These are phyloP conservation scores for Umbellularia californica DNA, from an alignment of 164 flowering plant genomes.

Conservation along the genomic window DNA sequence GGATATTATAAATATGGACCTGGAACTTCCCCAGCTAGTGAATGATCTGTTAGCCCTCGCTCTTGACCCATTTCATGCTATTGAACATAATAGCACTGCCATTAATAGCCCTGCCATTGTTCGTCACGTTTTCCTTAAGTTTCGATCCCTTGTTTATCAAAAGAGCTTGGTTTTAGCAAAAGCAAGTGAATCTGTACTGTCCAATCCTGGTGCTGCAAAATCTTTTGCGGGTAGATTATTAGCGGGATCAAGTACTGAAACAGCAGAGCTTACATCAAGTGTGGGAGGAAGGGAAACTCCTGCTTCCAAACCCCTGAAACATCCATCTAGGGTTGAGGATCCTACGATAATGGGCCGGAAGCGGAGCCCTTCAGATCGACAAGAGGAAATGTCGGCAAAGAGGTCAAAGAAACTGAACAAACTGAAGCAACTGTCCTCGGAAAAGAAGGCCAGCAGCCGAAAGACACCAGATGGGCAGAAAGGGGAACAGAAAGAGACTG, in stretches of 20 bases:
- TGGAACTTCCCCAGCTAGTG: slow-evolving; percentile 49
- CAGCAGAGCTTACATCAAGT: slow-evolving; percentile 17
- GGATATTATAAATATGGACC: slow-evolving; percentile 20
- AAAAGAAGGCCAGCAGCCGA: slow-evolving; percentile 40
- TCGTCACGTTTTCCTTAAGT: slow-evolving; percentile 48
- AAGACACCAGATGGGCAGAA: slow-evolving; percentile 34
- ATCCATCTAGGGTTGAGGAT: slow-evolving; percentile 48
- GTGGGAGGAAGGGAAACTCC: slow-evolving; percentile 28
- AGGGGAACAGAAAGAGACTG: slow-evolving; percentile 18
- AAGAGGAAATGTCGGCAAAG: slow-evolving; percentile 60
- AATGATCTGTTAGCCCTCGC: slow-evolving; percentile 64
- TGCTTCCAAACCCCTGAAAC: slow-evolving; percentile 33
- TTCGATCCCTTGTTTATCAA: slow-evolving; percentile 72
- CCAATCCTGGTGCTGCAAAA: slow-evolving; percentile 25
- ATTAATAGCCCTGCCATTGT: slow-evolving; percentile 26
- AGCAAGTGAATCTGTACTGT: slow-evolving; percentile 32
- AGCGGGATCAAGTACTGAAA: slow-evolving; percentile 14
- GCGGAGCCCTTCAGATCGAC: slow-evolving; percentile 69
- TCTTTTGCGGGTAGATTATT: slow-evolving; percentile 8
- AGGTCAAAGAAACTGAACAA: slow-evolving; percentile 55
- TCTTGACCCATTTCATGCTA: slow-evolving; percentile 67
- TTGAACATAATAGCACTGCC: slow-evolving; percentile 35
- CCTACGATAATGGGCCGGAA: slow-evolving; percentile 70
- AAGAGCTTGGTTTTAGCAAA: slow-evolving; percentile 59
- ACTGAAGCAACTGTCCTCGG: slow-evolving; percentile 43